Evolutionary conservation across 768 basidiomycete species (phyloP).

Genomic region (Leccinellum rugosiceps): DNA sequence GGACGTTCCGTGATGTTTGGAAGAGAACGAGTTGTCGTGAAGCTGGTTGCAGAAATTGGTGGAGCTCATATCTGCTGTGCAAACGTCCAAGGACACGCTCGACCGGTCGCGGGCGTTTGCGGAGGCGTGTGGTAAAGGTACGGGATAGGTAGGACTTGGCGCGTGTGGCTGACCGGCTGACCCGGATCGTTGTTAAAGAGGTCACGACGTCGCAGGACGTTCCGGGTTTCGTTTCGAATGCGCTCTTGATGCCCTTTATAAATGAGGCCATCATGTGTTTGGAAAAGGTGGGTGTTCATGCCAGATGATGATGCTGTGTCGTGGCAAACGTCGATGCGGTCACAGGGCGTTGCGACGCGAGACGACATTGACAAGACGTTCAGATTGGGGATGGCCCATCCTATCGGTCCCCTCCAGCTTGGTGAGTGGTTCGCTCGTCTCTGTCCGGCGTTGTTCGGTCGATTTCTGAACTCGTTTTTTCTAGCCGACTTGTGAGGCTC

Average conservation of each 20-base stretch:
- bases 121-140: conserved; percentile 85
- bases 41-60: conserved; percentile 67
- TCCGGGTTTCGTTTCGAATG: conserved; percentile 94
- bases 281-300: conserved; percentile 59
- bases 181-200: conserved; percentile 44
- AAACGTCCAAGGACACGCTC: conserved; percentile 78
- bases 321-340: neutral
- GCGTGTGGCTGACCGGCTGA: neutral
- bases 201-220: conserved; percentile 90
- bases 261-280: conserved; percentile 96
- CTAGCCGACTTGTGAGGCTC: conserved; percentile 32
- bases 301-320: neutral
- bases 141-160: neutral
- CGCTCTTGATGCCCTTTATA: conserved; percentile 94
- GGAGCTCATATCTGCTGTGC: conserved; percentile 91
- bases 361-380: conserved; percentile 96
- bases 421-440: conserved; percentile 40
- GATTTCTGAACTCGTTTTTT: conserved; percentile 5
- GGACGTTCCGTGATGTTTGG: neutral
- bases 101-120: conserved; percentile 80
- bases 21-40: neutral
- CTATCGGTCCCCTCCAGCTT: conserved; percentile 91
- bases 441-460: neutral
- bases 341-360: conserved; percentile 81
- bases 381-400: conserved; percentile 90